Conservation (phyloP, 441 rosid species). For the Mallotus japonicus region DNA sequence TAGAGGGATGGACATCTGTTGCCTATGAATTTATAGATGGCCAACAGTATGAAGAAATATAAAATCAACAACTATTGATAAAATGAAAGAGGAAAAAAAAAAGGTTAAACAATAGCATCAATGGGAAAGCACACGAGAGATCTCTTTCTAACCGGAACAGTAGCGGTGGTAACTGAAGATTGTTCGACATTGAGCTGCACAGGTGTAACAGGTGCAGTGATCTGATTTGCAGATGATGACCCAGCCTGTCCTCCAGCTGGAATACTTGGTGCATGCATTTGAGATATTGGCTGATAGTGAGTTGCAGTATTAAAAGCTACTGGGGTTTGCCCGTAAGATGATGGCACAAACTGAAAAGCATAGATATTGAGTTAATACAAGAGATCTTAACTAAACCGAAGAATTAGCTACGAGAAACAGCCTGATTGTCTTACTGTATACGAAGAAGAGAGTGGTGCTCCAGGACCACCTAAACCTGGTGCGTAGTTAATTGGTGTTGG, state of each 20-base stretch:
- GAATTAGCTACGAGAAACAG: constrained; percentile 16
- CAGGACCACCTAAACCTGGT: constrained; percentile 54
- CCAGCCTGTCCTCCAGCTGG: constrained; percentile 54
- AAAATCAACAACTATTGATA: constrained; percentile 15
- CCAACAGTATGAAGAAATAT: constrained; percentile 19
- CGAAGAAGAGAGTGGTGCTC: constrained; percentile 54
- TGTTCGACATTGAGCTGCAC: constrained; percentile 46
- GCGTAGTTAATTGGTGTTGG: constrained; percentile 48
- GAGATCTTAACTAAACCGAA: constrained; percentile 12
- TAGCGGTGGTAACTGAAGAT: constrained; percentile 36
- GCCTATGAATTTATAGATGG: constrained; percentile 45
- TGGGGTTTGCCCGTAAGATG: constrained; percentile 57
- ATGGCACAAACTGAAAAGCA: constrained; percentile 50
- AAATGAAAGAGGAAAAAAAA: constrained; percentile 10
- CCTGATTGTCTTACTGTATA: constrained; percentile 50
- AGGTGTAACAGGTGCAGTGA: constrained; percentile 36
- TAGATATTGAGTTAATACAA: constrained; percentile 21
- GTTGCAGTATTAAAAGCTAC: constrained; percentile 33
- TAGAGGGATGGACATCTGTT: constrained; percentile 37
- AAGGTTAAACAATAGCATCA: constrained; percentile 2
- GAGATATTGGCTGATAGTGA: constrained; percentile 54
- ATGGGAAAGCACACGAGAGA: constrained; percentile 9
- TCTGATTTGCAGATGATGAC: constrained; percentile 42
- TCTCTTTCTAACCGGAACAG: constrained; percentile 36
- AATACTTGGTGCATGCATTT: constrained; percentile 42